Percentiles rank a stretch among this genome's conserved stretches.
Conservation (phyloP, 495 filamentous ascomycete genomes). For the Pyrenula massariospora region DNA sequence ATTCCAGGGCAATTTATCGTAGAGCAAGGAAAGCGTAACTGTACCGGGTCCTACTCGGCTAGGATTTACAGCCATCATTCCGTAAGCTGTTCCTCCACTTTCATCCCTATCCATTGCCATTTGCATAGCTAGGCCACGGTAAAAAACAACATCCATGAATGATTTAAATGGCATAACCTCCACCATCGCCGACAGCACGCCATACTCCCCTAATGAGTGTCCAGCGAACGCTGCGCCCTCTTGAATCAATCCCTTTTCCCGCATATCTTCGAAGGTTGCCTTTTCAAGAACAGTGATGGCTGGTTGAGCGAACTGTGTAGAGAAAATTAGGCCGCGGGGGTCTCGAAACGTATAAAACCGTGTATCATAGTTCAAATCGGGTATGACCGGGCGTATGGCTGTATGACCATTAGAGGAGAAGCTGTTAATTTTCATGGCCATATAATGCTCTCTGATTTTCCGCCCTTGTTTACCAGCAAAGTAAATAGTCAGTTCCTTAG, state of each 20-base stretch:
- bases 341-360: slow-evolving; percentile 20
- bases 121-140: slow-evolving; percentile 30
- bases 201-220: slow-evolving; percentile 31
- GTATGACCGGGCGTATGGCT: slow-evolving; percentile 8
- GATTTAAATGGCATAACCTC: slow-evolving; percentile 14
- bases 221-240: slow-evolving; percentile 20
- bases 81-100: slow-evolving; percentile 16
- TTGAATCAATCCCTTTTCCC: slow-evolving; percentile 15
- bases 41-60: slow-evolving; percentile 20
- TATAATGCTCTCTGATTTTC: slow-evolving; percentile 23
- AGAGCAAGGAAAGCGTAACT: too few species aligned
- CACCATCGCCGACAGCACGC: slow-evolving; percentile 17
- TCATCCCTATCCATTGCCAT: slow-evolving; percentile 20
- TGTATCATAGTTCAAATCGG: slow-evolving; percentile 11
- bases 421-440: slow-evolving; percentile 13
- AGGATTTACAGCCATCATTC: slow-evolving; percentile 30
- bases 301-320: slow-evolving; percentile 31
- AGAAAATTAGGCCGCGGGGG: slow-evolving; percentile 20
- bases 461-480: slow-evolving; percentile 25
- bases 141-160: slow-evolving; percentile 23
- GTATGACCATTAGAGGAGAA: slow-evolving; percentile 5
- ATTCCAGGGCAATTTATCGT: too few species aligned
- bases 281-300: slow-evolving; percentile 24
- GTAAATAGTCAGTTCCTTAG: slow-evolving; percentile 24
- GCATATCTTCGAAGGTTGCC: slow-evolving; percentile 21